These are phyloP conservation scores for Cokeromyces recurvatus DNA, from an alignment of 371 early-diverging fungal species.

Conservation along the genomic window DNA sequence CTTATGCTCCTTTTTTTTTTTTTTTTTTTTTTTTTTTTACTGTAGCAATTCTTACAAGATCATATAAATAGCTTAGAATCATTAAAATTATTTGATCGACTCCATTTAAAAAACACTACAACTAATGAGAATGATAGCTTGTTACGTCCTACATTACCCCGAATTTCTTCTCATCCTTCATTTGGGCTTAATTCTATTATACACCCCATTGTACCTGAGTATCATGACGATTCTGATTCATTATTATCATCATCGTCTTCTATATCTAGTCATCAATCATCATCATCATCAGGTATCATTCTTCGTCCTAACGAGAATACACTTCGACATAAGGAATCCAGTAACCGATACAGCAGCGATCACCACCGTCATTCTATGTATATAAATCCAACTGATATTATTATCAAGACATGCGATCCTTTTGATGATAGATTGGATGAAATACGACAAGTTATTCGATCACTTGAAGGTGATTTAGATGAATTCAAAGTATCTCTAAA, in stretches of 20 bases:
- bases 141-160: too few species aligned
- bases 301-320: not conserved
- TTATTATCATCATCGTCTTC: not conserved
- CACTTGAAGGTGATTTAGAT: conserved; percentile 4
- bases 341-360: not conserved
- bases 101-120: too few species aligned
- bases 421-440: conserved; percentile 10
- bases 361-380: conserved; percentile 12
- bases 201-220: too few species aligned
- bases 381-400: not conserved
- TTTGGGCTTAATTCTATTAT: too few species aligned
- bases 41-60: conserved; percentile 11
- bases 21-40: not conserved
- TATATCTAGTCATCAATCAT: not conserved
- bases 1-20: too few species aligned
- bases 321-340: not conserved
- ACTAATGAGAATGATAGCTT: too few species aligned
- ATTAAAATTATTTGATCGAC: conserved; percentile 2
- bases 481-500: conserved; percentile 22
- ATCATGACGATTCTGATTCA: not conserved
- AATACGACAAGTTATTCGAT: not conserved
- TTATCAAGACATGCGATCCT: not conserved
- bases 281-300: not conserved
- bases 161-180: too few species aligned
- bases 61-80: conserved; percentile 6